Percentiles rank a stretch among this genome's conserved stretches.
These are phyloP conservation scores for Capronia coronata DNA, from an alignment of 2,329 filamentous ascomycete species.

Conservation along the genomic window DNA sequence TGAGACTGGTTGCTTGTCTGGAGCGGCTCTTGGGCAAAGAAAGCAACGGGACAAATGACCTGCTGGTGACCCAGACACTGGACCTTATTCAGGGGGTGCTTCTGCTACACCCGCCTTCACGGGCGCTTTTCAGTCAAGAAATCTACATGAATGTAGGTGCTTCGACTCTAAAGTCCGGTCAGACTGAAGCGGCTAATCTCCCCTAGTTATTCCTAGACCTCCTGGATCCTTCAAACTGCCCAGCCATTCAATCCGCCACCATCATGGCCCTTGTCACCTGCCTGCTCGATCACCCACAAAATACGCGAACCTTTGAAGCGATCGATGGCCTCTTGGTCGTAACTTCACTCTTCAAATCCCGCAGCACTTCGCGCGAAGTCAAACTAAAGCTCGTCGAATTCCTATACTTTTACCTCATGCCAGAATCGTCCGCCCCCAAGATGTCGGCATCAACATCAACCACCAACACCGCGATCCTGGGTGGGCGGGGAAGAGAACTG, in stretches of 20 bases:
- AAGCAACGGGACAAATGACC: conserved; percentile 73
- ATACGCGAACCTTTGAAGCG: conserved; percentile 84
- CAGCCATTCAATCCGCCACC: conserved; percentile 82
- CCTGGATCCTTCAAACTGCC: conserved; percentile 84
- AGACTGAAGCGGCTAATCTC: background rate
- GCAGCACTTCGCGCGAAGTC: conserved; percentile 76
- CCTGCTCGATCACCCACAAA: conserved; percentile 75
- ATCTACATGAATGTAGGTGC: conserved; percentile 77
- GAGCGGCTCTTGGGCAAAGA: conserved; percentile 79
- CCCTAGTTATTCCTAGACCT: conserved; percentile 77
- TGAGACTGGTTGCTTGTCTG: conserved; percentile 76
- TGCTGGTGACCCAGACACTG: conserved; percentile 79
- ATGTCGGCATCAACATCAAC: conserved; percentile 35
- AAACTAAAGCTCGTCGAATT: conserved; percentile 97
- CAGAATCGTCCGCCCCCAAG: conserved; percentile 56
- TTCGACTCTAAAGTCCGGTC: background rate
- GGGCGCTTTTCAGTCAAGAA: conserved; percentile 77
- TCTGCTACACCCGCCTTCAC: conserved; percentile 82
- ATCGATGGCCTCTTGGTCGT: conserved; percentile 88
- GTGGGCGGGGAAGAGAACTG: conserved; percentile 63
- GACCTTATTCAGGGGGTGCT: conserved; percentile 84
- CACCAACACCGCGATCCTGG: conserved; percentile 37
- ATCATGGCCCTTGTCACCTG: conserved; percentile 85
- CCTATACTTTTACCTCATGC: conserved; percentile 97
- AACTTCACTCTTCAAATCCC: conserved; percentile 86